These are phyloP conservation scores for Paraconiothyrium brasiliense DNA, from an alignment of 2,329 filamentous ascomycete species.

Conservation along the genomic window DNA sequence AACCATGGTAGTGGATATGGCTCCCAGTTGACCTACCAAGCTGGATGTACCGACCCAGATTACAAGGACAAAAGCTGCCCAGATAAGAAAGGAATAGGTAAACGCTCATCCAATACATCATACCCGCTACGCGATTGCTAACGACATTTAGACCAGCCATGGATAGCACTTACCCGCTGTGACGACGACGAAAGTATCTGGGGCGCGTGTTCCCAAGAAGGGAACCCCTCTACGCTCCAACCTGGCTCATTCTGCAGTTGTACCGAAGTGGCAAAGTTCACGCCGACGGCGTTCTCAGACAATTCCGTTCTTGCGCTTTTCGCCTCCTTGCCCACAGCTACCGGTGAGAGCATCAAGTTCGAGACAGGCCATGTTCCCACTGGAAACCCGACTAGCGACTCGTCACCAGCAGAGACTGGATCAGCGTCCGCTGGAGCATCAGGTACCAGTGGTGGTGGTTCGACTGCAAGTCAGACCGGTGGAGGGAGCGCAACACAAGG, in stretches of 20 bases:
- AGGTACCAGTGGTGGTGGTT: neutral
- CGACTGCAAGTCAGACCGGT: neutral
- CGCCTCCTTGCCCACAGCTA: constrained; percentile 3
- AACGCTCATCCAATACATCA: neutral
- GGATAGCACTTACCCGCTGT: constrained; percentile 14
- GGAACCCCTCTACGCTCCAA: constrained; percentile 12
- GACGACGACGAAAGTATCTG: constrained; percentile 6
- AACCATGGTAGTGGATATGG: constrained; percentile 5
- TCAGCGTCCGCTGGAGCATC: constrained; percentile 2
- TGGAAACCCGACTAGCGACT: constrained; percentile 13
- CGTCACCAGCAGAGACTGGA: neutral
- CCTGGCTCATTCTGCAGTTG: constrained; percentile 8
- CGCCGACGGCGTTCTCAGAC: constrained; percentile 9
- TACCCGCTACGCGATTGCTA: neutral
- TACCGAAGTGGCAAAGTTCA: constrained; percentile 5
- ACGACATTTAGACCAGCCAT: constrained; percentile 10
- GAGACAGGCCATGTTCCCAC: constrained; percentile 9
- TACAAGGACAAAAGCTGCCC: constrained; percentile 13
- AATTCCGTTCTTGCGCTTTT: neutral
- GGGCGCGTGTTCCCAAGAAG: constrained; percentile 12
- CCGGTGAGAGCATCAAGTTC: constrained; percentile 11
- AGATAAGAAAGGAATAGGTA: constrained; percentile 15
- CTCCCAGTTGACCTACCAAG: constrained; percentile 7
- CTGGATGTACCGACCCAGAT: constrained; percentile 14
- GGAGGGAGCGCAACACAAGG: neutral